Evolutionary conservation across 345 rosid genomes (phyloP), one percentile per base, ranked within the genome.

Genomic region (Trapa bicornis): DNA sequence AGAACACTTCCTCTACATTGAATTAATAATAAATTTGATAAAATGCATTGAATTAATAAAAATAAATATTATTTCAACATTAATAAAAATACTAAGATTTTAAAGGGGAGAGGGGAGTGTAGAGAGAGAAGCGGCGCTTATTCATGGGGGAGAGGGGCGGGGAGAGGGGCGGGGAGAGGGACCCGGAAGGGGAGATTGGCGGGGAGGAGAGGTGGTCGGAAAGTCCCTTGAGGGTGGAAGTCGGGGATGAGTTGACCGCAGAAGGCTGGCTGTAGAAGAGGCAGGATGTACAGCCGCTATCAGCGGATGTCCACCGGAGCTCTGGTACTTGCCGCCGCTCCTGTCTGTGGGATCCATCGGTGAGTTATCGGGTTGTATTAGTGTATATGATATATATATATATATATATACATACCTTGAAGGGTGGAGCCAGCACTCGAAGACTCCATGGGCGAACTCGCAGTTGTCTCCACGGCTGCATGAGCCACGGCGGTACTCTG

Each of bases 111-210:
- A 4, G 77, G 74, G 0, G 81, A 9, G 78, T 78, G 9, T 48
- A 32, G 1, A 64, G n/a, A 2, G 78, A 63, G 32, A 39, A 37
- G 29, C 37, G 60, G 60, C 4, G 72, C 1, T 76, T 78, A 9
- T 79, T 81, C 33, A 78, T 78, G 0, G 97, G 97, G 16, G 98
- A 89, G 33, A 87, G 36, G n/a, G 97, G 93, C 62, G 97, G 97
- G 16, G 98, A 89, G 33, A 87, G 36, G n/a, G 97, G 93, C 62
- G 91, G 89, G 8, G 95, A 85, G 0, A 79, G 68, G 15, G 90
- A 82, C 37, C 84, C 88, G 47, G 80, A 68, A 1, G 83, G 78
- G 32, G 80, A 77, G 64, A 77, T 32, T 2, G 84, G 80, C 61
- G 85, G 82, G 15, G 98, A 54, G 4, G 60, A 84, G 38, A 86